These are phyloP conservation scores for Fistulifera solaris DNA, from an alignment of 108 stramenopile species.

Conservation along the genomic window DNA sequence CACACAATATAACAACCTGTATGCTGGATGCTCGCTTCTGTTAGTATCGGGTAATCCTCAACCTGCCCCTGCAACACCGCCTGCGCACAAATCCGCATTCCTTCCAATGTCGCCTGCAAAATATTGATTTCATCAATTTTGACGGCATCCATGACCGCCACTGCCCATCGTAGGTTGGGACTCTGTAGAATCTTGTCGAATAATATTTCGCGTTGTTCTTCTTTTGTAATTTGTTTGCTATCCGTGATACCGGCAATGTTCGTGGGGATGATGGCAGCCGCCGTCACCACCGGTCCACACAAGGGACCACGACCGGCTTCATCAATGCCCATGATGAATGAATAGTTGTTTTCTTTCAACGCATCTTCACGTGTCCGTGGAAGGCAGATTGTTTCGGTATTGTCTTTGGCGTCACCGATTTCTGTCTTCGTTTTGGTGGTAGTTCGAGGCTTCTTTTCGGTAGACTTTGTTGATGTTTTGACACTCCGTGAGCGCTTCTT, in stretches of 20 bases:
- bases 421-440: too few species aligned
- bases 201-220: conserved; percentile 48
- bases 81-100: conserved; percentile 71
- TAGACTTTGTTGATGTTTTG: too few species aligned
- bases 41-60: neutral
- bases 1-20: conserved; percentile 54
- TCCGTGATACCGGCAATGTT: conserved; percentile 80
- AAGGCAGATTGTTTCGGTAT: neutral
- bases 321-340: conserved; percentile 78
- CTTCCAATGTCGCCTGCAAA: conserved; percentile 88
- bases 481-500: too few species aligned
- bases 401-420: too few species aligned
- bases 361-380: conserved; percentile 7
- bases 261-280: conserved; percentile 54
- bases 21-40: conserved; percentile 25
- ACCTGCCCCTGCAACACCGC: conserved; percentile 11
- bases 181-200: conserved; percentile 25
- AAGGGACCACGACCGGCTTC: conserved; percentile 98
- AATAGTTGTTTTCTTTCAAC: neutral
- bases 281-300: conserved; percentile 85
- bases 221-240: conserved; percentile 85
- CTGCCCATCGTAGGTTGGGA: conserved; percentile 68
- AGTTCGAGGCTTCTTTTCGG: too few species aligned
- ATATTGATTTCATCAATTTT: conserved; percentile 98
- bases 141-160: conserved; percentile 65